phyloP scores from a whole-genome alignment of 495 filamentous ascomycete species.

The Trichoderma reesei region DNA sequence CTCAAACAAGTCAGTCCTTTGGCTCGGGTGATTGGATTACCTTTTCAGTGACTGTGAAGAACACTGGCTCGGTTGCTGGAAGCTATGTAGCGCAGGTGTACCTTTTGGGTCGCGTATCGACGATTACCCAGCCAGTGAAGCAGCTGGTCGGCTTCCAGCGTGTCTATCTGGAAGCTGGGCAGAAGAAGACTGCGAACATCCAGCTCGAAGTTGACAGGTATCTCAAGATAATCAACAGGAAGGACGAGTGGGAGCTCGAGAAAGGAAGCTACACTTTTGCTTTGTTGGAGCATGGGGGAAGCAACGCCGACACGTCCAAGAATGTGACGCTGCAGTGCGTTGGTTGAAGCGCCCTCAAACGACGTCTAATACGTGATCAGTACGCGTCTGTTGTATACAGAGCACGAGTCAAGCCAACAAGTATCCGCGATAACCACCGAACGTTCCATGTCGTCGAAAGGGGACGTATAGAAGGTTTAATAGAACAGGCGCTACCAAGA shows the following conservation, averaged over 20 bases:
- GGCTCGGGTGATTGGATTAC: constrained; percentile 19
- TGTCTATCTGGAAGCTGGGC: constrained; percentile 23
- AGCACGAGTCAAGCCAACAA: too few relatives aligned
- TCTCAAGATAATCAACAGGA: constrained; percentile 28
- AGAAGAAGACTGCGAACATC: constrained; percentile 18
- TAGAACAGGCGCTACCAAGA: too few relatives aligned
- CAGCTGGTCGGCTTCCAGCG: constrained; percentile 32
- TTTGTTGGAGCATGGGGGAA: constrained; percentile 28
- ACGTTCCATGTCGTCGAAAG: too few relatives aligned
- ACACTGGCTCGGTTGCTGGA: constrained; percentile 23
- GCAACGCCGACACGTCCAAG: constrained; percentile 16
- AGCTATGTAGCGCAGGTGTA: constrained; percentile 34
- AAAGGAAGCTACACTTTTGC: constrained; percentile 33
- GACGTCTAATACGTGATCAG: background rate
- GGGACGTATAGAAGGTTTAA: too few relatives aligned
- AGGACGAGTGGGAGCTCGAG: constrained; percentile 32
- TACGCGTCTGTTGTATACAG: too few relatives aligned
- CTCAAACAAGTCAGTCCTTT: constrained; percentile 14
- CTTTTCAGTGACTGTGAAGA: constrained; percentile 26
- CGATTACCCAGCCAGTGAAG: constrained; percentile 29
- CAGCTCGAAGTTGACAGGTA: constrained; percentile 30
- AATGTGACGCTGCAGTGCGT: constrained; percentile 25
- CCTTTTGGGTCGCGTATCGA: constrained; percentile 26
- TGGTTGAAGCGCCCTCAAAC: background rate
- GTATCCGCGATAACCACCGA: too few relatives aligned